Conservation (phyloP, 2,329 filamentous ascomycete genomes). For the Epichloe hybrida region DNA sequence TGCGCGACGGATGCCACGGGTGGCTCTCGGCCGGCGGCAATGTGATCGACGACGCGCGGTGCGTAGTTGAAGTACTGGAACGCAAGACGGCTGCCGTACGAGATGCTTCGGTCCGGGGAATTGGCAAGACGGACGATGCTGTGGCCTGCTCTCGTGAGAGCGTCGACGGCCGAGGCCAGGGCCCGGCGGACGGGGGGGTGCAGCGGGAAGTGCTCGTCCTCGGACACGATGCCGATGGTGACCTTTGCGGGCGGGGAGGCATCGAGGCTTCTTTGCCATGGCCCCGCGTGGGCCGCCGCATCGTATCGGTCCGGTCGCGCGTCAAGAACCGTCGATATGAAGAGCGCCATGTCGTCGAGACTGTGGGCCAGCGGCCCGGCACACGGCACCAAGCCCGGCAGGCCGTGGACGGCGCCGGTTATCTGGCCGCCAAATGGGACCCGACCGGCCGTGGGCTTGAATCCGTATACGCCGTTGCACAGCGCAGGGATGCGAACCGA, state of each 20-base stretch:
- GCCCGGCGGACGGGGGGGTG: slow-evolving; percentile 37
- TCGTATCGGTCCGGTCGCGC: slow-evolving; percentile 32
- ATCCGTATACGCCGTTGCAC: slow-evolving; percentile 41
- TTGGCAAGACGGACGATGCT: slow-evolving; percentile 22
- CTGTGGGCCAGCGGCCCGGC: slow-evolving; percentile 30
- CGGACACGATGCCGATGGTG: slow-evolving; percentile 33
- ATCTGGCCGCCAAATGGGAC: slow-evolving; percentile 28
- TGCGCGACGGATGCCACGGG: not conserved
- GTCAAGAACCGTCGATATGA: slow-evolving; percentile 24
- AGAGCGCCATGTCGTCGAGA: slow-evolving; percentile 14
- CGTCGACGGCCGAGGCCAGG: slow-evolving; percentile 24
- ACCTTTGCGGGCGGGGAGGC: slow-evolving; percentile 13
- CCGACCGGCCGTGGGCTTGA: slow-evolving; percentile 41
- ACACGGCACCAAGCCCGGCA: slow-evolving; percentile 17
- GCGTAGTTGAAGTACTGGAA: slow-evolving; percentile 1
- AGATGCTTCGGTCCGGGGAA: slow-evolving; percentile 6
- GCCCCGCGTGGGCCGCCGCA: slow-evolving; percentile 23
- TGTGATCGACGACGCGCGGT: not conserved
- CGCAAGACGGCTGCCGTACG: slow-evolving; percentile 6
- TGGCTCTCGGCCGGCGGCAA: not conserved
- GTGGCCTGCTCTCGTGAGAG: slow-evolving; percentile 30
- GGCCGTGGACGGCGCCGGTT: slow-evolving; percentile 7
- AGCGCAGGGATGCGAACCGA: slow-evolving; percentile 38
- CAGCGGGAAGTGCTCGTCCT: slow-evolving; percentile 32
- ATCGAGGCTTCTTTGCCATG: slow-evolving; percentile 28